Evolutionary conservation across 2,329 filamentous ascomycete genomes (phyloP).

Genomic region (Diaporthe humulicola): DNA sequence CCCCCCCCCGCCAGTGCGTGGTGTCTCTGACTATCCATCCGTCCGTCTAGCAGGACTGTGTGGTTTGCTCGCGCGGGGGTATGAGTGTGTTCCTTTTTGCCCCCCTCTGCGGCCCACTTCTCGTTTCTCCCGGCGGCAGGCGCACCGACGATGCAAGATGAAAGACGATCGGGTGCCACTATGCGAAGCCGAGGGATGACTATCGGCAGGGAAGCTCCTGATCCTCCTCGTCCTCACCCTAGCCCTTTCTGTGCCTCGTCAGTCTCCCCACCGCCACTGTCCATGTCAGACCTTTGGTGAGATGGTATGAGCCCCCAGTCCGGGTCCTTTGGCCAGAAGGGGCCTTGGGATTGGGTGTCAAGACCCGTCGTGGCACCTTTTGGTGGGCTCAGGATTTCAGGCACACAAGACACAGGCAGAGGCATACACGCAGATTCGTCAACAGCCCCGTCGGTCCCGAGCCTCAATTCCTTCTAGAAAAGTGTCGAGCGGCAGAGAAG

Average conservation of each 20-base stretch:
- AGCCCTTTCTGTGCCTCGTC: not conserved
- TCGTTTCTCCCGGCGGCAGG: slow-evolving; percentile 27
- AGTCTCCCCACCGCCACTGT: slow-evolving; percentile 9
- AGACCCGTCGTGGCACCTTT: slow-evolving; percentile 36
- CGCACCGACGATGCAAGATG: slow-evolving; percentile 38
- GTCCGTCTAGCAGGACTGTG: not conserved
- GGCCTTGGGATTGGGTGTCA: not conserved
- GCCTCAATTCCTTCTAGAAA: slow-evolving; percentile 21
- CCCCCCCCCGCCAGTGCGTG: not conserved
- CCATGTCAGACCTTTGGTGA: slow-evolving; percentile 6
- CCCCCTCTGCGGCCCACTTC: not conserved
- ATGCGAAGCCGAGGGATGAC: slow-evolving; percentile 14
- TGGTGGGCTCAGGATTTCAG: slow-evolving; percentile 23
- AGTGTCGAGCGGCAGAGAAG: slow-evolving; percentile 16
- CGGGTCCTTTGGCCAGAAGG: not conserved
- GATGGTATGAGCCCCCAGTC: slow-evolving; percentile 3
- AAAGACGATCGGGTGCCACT: slow-evolving; percentile 37
- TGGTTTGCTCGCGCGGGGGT: not conserved
- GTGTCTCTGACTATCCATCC: not conserved
- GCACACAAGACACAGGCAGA: slow-evolving; percentile 1
- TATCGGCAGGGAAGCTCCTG: not conserved
- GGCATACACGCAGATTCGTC: not conserved
- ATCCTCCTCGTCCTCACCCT: not conserved
- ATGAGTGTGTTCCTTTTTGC: not conserved
- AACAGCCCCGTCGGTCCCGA: slow-evolving; percentile 16